Percentiles rank a stretch among this genome's conserved stretches.
phyloP scores from a whole-genome alignment of 2,329 filamentous ascomycete species.

The Coniochaeta pulveracea region DNA sequence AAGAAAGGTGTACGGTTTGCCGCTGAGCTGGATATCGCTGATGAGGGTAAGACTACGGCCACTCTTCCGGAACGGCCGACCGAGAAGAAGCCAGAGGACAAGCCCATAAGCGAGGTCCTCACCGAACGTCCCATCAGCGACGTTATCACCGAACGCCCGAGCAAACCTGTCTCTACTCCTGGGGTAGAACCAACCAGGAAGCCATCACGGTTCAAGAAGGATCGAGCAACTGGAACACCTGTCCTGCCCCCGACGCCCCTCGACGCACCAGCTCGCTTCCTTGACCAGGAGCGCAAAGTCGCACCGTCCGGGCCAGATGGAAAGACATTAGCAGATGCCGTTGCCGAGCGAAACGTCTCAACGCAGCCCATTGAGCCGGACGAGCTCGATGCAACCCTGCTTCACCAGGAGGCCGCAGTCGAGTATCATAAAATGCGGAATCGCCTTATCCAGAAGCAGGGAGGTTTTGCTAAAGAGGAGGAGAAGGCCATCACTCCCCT shows the following conservation, averaged over 20 bases:
- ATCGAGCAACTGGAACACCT: conserved; percentile 14
- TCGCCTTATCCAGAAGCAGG: conserved; percentile 69
- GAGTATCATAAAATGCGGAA: conserved; percentile 80
- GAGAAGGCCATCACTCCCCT: conserved; percentile 56
- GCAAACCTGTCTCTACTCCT: conserved; percentile 11
- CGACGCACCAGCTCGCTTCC: conserved; percentile 28
- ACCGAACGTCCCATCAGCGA: conserved; percentile 33
- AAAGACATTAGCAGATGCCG: conserved; percentile 44
- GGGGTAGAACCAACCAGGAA: conserved; percentile 21
- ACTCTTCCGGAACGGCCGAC: conserved; percentile 1
- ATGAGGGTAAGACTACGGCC: conserved; percentile 13
- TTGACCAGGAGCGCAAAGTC: conserved; percentile 19
- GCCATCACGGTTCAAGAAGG: conserved; percentile 41
- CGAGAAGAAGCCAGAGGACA: conserved; percentile 22
- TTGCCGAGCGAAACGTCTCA: conserved; percentile 42
- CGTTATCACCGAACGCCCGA: conserved; percentile 37
- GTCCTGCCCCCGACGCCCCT: conserved; percentile 16
- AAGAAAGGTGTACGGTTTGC: conserved; percentile 79
- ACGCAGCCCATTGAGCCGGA: conserved; percentile 32
- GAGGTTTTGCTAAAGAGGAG: conserved; percentile 67
- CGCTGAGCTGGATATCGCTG: conserved; percentile 58
- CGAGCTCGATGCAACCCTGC: conserved; percentile 60
- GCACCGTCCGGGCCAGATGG: conserved; percentile 34
- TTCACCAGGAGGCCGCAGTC: conserved; percentile 66
- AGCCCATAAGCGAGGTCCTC: conserved; percentile 39